Evolutionary conservation across 352 stramenopile genomes (phyloP), one percentile per base, ranked within the genome.

Genomic region (Globisporangium radiosum): DNA sequence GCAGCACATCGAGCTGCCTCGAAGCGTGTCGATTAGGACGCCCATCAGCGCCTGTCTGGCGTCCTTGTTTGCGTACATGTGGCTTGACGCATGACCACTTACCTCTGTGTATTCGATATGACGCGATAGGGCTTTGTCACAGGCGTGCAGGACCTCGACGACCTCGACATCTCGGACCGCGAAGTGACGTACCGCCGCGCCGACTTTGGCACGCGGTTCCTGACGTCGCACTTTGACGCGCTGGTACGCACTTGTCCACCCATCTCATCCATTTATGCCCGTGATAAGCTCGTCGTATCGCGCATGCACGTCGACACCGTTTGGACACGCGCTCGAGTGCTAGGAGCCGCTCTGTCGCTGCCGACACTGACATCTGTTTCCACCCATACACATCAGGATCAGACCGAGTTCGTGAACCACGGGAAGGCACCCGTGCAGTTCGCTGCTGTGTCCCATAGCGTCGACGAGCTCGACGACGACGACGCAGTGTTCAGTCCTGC

Each of bases 181-280:
- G 66, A 86, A 54, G 76, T 91, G 37, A 88, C 76, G 8, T 91
- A 89, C 63, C 81, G 81, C 37, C 81, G 81, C 54, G 77, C 74
- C 15, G 61, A 75, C 45, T 63, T 77, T 13, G 74, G 70, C 47
- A 75, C 76, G 4, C 69, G 75, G 60, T 87, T 87, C 56, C 71
- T 83, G 57, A 75, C 69, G 10, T 77, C 73, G n/a, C 64, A 62
- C 56, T 87, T 89, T 43, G 75, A 85, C 36, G 70, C 76, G 11
- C 59, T 89, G 71, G 81, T 89, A 60, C 19, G 64, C 10, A 43
- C 33, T n/a, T 9, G 49, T 43, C 49, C 49, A 19, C 33, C 36
- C n/a, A 15, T 54, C 25, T 33, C 25, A 33, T 33, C 25, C 25
- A 33, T 33, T 33, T 33, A 3, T 33, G 25, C 25, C 25, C 25